Percentiles rank a stretch among this genome's conserved stretches.
Conservation (phyloP, 2,329 filamentous ascomycete genomes). For the Alternaria consortialis region DNA sequence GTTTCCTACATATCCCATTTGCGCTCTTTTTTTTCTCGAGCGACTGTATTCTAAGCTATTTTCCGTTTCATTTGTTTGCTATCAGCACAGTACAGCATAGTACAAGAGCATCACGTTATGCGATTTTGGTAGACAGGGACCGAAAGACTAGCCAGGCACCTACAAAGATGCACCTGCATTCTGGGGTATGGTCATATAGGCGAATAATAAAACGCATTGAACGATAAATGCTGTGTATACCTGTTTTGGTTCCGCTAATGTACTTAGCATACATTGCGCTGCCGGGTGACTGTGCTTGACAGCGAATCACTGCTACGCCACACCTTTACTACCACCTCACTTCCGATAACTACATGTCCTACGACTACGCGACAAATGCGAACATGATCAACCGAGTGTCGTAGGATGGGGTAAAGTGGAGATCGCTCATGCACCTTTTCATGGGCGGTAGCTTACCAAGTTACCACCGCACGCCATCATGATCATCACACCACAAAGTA, state of each 20-base stretch:
- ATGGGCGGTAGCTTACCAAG: not conserved
- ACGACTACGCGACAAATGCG: not conserved
- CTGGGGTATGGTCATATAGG: slow-evolving; percentile 18
- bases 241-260: slow-evolving; percentile 14
- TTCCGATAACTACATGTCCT: not conserved
- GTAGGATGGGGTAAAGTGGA: not conserved
- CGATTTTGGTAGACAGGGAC: slow-evolving; percentile 12
- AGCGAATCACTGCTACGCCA: slow-evolving; percentile 28
- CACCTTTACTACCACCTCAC: not conserved
- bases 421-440: not conserved
- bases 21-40: slow-evolving; percentile 18
- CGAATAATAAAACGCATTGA: slow-evolving; percentile 20
- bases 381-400: not conserved
- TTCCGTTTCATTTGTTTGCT: slow-evolving; percentile 24
- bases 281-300: slow-evolving; percentile 5
- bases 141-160: slow-evolving; percentile 14
- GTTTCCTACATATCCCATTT: slow-evolving; percentile 24
- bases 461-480: not conserved
- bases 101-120: slow-evolving; percentile 12
- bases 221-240: slow-evolving; percentile 11
- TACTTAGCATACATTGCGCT: not conserved
- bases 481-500: not conserved
- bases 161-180: slow-evolving; percentile 9
- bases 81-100: slow-evolving; percentile 18
- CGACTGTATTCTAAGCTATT: slow-evolving; percentile 18